Conservation (phyloP, 1,284 basidiomycete species). For the Chalciporus piperatoides region DNA sequence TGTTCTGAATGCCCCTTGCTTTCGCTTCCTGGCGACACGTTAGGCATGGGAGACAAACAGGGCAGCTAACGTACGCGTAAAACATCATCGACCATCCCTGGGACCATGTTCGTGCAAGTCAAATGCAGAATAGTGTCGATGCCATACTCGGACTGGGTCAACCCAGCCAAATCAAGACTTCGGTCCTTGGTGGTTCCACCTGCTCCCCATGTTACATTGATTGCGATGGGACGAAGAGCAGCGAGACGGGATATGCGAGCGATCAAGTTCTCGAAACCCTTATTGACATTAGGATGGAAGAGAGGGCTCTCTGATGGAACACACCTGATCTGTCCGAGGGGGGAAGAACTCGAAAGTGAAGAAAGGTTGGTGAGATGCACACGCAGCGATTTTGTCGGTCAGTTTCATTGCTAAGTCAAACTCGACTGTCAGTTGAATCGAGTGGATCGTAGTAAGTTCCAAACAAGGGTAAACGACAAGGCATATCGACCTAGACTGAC, state of each 20-base stretch:
- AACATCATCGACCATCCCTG: slow-evolving; percentile 82
- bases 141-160: slow-evolving; percentile 67
- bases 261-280: slow-evolving; percentile 86
- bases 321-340: slow-evolving; percentile 81
- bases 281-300: slow-evolving; percentile 20
- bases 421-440: too few relatives aligned
- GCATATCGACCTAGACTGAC: slow-evolving; percentile 17
- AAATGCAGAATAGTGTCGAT: slow-evolving; percentile 90
- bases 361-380: slow-evolving; percentile 53
- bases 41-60: background rate
- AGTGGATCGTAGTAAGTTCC: too few relatives aligned
- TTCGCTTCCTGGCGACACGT: slow-evolving; percentile 67
- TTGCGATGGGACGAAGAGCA: slow-evolving; percentile 67
- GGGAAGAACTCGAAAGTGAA: slow-evolving; percentile 96
- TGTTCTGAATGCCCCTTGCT: slow-evolving; percentile 81
- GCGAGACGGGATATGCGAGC: slow-evolving; percentile 76
- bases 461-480: slow-evolving; percentile 30
- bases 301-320: slow-evolving; percentile 8
- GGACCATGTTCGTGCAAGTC: slow-evolving; percentile 97
- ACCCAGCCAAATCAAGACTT: slow-evolving; percentile 79
- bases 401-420: slow-evolving; percentile 72
- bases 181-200: slow-evolving; percentile 91
- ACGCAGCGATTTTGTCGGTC: slow-evolving; percentile 54
- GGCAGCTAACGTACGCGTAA: slow-evolving; percentile 55
- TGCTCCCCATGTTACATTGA: slow-evolving; percentile 95